Percentiles rank a stretch among this genome's conserved stretches.
These are phyloP conservation scores for Quercus wislizeni DNA, from an alignment of 306 rosid genomes.

Conservation along the genomic window DNA sequence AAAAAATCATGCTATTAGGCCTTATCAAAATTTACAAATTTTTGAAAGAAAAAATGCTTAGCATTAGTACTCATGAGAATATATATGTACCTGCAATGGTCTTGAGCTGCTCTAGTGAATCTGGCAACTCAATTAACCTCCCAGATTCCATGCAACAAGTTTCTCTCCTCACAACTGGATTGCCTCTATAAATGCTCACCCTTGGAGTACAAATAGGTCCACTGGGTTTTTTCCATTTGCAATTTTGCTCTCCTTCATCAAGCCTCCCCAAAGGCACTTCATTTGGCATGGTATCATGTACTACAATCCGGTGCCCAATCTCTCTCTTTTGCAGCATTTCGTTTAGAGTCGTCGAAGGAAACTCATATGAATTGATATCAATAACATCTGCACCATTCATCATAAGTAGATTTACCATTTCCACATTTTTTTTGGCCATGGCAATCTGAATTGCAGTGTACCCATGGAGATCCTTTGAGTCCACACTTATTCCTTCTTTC, in stretches of 20 bases:
- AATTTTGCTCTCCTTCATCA: constrained; percentile 37
- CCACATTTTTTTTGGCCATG: constrained; percentile 46
- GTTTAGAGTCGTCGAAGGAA: constrained; percentile 35
- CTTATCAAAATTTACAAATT: too few species aligned
- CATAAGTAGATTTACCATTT: constrained; percentile 62
- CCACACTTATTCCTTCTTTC: constrained; percentile 58
- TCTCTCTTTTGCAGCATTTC: constrained; percentile 55
- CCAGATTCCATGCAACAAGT: constrained; percentile 56
- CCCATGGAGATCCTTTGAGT: constrained; percentile 48
- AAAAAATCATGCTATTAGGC: too few species aligned
- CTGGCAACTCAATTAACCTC: constrained; percentile 70
- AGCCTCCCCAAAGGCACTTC: constrained; percentile 27
- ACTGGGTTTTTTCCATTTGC: constrained; percentile 25
- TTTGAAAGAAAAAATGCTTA: too few species aligned
- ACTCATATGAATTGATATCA: constrained; percentile 10
- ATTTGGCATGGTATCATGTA: constrained; percentile 28
- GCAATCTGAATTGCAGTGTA: constrained; percentile 56
- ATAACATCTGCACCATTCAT: constrained; percentile 54
- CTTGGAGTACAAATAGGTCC: constrained; percentile 35
- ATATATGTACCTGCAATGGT: constrained; percentile 59
- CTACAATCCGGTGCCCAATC: constrained; percentile 50
- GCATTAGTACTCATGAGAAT: background rate
- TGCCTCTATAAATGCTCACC: constrained; percentile 73
- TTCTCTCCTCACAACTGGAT: constrained; percentile 60
- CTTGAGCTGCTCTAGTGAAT: constrained; percentile 70